phyloP scores from a whole-genome alignment of 1,284 basidiomycete species.

The Ceraceosorus guamensis region DNA sequence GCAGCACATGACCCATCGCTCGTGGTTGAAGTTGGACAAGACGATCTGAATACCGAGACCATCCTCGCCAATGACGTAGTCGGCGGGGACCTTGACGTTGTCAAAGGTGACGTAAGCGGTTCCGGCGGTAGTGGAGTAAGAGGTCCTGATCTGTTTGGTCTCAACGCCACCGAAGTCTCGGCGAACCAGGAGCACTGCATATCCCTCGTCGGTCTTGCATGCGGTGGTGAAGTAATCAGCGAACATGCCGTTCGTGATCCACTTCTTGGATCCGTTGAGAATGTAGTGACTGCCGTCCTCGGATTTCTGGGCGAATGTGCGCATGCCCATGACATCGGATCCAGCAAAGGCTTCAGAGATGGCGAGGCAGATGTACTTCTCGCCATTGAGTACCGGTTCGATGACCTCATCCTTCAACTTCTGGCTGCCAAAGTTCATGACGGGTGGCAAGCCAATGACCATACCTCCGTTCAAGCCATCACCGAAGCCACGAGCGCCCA shows the following conservation, averaged over 20 bases:
- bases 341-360: constrained; percentile 87
- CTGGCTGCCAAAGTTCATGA: constrained; percentile 73
- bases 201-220: constrained; percentile 59
- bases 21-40: constrained; percentile 53
- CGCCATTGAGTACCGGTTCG: constrained; percentile 70
- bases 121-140: constrained; percentile 49
- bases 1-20: constrained; percentile 62
- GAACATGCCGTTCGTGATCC: constrained; percentile 79
- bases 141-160: constrained; percentile 69
- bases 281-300: constrained; percentile 64
- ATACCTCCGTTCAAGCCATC: constrained; percentile 50
- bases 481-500: constrained; percentile 60
- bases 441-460: constrained; percentile 49
- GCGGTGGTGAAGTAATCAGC: constrained; percentile 54
- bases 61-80: constrained; percentile 75
- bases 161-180: constrained; percentile 57
- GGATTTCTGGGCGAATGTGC: constrained; percentile 72
- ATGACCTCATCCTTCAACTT: constrained; percentile 71
- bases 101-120: constrained; percentile 82
- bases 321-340: constrained; percentile 63
- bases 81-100: constrained; percentile 75
- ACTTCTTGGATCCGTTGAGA: constrained; percentile 53
- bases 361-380: constrained; percentile 75
- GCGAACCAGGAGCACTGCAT: constrained; percentile 71
- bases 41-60: constrained; percentile 72